phyloP scores from a whole-genome alignment of 1,139 yeast species.

The Saccharomyces hybrid region DNA sequence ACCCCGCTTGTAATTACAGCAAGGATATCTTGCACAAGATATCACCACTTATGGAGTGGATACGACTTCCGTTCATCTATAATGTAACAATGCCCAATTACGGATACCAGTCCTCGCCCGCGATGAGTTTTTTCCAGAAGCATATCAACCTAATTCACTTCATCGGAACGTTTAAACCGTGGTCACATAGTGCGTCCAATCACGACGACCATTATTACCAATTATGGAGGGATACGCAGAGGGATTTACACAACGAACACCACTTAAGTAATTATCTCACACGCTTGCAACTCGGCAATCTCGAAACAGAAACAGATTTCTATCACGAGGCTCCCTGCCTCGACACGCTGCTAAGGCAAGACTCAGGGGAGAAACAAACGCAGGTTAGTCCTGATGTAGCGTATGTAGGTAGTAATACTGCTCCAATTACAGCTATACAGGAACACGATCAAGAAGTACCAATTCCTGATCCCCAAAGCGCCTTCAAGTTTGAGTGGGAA shows the following conservation, averaged over 20 bases:
- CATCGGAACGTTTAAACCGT: slow-evolving; percentile 77
- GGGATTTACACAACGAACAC: background rate
- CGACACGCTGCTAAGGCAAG: background rate
- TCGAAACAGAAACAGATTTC: background rate
- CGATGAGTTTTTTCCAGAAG: slow-evolving; percentile 49
- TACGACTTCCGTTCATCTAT: slow-evolving; percentile 66
- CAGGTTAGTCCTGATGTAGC: background rate
- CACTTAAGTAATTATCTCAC: background rate
- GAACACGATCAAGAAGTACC: background rate
- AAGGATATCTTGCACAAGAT: background rate
- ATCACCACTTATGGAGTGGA: slow-evolving; percentile 40
- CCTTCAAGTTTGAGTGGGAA: slow-evolving; percentile 22
- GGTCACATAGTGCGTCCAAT: slow-evolving; percentile 36
- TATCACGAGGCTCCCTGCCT: background rate
- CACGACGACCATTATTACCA: background rate
- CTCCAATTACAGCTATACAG: background rate
- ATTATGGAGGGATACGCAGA: background rate
- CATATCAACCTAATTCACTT: slow-evolving; percentile 65
- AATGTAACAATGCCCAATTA: slow-evolving; percentile 72
- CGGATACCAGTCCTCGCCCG: slow-evolving; percentile 79
- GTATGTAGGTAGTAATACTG: background rate
- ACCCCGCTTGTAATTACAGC: slow-evolving; percentile 30
- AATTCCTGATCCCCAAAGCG: background rate
- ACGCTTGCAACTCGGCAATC: background rate
- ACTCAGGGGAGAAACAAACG: background rate